phyloP scores from a whole-genome alignment of 257 asterid species.

The Solanum chilense region DNA sequence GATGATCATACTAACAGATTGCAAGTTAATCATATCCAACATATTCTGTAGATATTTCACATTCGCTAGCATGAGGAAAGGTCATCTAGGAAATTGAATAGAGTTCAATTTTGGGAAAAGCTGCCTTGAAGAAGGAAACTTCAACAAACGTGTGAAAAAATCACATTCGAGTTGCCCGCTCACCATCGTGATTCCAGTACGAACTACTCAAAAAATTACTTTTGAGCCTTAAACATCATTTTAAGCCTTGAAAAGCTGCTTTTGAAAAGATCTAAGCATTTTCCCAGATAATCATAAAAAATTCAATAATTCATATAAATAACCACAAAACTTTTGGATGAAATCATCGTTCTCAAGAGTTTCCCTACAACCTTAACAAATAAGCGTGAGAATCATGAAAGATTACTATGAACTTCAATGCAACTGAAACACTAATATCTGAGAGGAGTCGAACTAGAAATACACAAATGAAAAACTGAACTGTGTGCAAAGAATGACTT shows the following conservation, averaged over 20 bases:
- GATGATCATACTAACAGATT: not conserved
- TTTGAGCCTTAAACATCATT: not conserved
- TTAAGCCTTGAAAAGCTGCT: not conserved
- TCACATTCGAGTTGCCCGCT: not conserved
- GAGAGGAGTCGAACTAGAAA: not conserved
- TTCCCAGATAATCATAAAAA: not conserved
- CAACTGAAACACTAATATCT: not conserved
- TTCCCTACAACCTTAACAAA: not conserved
- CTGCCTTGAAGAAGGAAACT: not conserved
- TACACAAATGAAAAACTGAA: not conserved
- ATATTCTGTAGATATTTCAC: not conserved
- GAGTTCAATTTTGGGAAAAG: not conserved
- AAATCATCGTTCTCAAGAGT: not conserved
- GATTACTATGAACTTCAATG: not conserved
- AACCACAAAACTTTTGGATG: not conserved
- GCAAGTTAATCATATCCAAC: not conserved
- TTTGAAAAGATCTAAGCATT: not conserved
- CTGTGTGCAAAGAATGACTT: not conserved
- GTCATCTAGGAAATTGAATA: not conserved
- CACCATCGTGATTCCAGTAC: not conserved
- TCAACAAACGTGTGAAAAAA: not conserved
- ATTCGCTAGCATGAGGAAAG: not conserved
- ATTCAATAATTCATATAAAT: not conserved
- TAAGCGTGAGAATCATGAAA: not conserved
- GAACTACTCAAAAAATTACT: not conserved